phyloP scores from a whole-genome alignment of 2,329 filamentous ascomycete species.

The Mycosphaerella arachidis region DNA sequence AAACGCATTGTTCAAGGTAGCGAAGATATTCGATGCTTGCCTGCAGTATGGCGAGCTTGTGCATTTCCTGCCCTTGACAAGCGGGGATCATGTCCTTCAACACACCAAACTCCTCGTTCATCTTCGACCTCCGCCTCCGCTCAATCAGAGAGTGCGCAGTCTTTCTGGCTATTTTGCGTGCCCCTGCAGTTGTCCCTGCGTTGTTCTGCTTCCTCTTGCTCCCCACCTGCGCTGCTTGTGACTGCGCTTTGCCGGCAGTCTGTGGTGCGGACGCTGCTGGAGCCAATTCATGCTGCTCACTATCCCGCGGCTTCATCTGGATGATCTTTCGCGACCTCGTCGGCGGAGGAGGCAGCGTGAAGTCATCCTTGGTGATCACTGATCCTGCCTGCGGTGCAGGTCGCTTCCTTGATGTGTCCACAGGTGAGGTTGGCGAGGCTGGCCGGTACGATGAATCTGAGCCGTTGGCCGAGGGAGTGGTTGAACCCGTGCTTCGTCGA shows the following conservation, averaged over 20 bases:
- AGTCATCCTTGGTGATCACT: slow-evolving; percentile 54
- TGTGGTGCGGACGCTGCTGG: slow-evolving; percentile 10
- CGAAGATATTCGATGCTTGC: slow-evolving; percentile 94
- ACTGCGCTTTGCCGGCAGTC: slow-evolving; percentile 14
- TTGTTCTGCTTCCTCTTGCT: slow-evolving; percentile 70
- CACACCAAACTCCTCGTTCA: slow-evolving; percentile 96
- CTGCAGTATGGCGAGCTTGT: slow-evolving; percentile 94
- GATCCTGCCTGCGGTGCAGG: slow-evolving; percentile 20
- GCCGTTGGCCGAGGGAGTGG: slow-evolving; percentile 45
- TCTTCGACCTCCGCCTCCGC: slow-evolving; percentile 82
- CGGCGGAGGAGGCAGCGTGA: slow-evolving; percentile 84
- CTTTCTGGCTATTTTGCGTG: slow-evolving; percentile 91
- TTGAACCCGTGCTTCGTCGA: slow-evolving; percentile 46
- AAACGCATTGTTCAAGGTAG: slow-evolving; percentile 85
- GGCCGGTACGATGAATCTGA: slow-evolving; percentile 51
- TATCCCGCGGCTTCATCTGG: slow-evolving; percentile 77
- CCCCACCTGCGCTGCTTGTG: slow-evolving; percentile 27
- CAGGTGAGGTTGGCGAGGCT: slow-evolving; percentile 42
- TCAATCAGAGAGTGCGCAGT: slow-evolving; percentile 96
- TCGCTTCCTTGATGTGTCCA: slow-evolving; percentile 33
- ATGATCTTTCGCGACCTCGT: slow-evolving; percentile 94
- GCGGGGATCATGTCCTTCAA: slow-evolving; percentile 94
- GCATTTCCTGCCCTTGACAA: slow-evolving; percentile 91
- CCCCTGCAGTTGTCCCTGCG: slow-evolving; percentile 72
- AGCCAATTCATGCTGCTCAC: slow-evolving; percentile 29